phyloP scores from a whole-genome alignment of 768 basidiomycete genomes.

The Kwoniella mangroviensis region DNA sequence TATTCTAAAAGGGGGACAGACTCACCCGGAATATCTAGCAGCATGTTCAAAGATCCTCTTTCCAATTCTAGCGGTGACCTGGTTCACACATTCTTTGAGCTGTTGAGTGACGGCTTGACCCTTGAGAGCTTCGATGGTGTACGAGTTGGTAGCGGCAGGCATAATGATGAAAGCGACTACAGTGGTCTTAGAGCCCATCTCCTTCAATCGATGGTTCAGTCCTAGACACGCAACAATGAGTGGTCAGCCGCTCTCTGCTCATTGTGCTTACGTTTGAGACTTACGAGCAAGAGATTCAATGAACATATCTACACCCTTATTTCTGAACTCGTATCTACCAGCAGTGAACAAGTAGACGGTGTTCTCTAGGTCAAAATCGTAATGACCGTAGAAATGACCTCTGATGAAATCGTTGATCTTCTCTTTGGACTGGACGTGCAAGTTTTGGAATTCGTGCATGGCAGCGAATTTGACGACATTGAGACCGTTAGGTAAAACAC shows the following conservation, averaged over 20 bases:
- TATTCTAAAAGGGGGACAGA: background rate
- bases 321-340: constrained; percentile 98
- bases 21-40: constrained; percentile 85
- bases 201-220: constrained; percentile 69
- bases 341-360: constrained; percentile 89
- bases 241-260: constrained; percentile 12
- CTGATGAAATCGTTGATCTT: constrained; percentile 98
- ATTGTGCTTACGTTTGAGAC: constrained; percentile 25
- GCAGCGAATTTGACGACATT: constrained; percentile 99
- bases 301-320: constrained; percentile 99
- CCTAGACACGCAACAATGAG: constrained; percentile 40
- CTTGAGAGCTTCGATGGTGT: constrained; percentile 96
- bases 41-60: constrained; percentile 92
- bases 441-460: constrained; percentile 95
- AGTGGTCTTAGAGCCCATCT: constrained; percentile 75
- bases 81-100: constrained; percentile 89
- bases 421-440: constrained; percentile 88
- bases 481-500: constrained; percentile 93
- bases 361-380: constrained; percentile 89
- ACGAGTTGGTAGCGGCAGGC: constrained; percentile 94
- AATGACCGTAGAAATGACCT: constrained; percentile 97
- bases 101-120: constrained; percentile 97
- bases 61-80: constrained; percentile 92
- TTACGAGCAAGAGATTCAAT: constrained; percentile 89
- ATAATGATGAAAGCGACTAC: constrained; percentile 99